A percentile compares a stretch with the other conserved stretches of the same genome.
Evolutionary conservation across 2,329 filamentous ascomycete species (phyloP).

Genomic region (Pleoardoris graminearum): DNA sequence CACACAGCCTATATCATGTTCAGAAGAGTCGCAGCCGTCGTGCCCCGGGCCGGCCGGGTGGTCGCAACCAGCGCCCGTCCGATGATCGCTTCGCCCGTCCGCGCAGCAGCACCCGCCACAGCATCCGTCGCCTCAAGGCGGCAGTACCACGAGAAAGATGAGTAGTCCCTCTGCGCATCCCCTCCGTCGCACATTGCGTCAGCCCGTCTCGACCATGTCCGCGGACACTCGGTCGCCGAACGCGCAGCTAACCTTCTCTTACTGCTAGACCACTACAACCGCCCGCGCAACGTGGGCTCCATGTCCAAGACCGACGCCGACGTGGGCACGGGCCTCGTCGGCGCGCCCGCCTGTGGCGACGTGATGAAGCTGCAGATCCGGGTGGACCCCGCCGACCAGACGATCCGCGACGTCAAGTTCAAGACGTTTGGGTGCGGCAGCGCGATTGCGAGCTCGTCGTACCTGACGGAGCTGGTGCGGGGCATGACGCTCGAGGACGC

Average conservation of each 20-base stretch:
- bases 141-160: constrained; percentile 69
- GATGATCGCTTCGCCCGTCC: constrained; percentile 52
- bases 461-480: constrained; percentile 90
- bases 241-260: constrained; percentile 47
- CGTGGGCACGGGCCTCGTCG: constrained; percentile 88
- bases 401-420: constrained; percentile 93
- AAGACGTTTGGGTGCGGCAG: constrained; percentile 96
- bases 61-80: constrained; percentile 55
- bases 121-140: constrained; percentile 48
- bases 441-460: constrained; percentile 92
- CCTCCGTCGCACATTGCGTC: constrained; percentile 6
- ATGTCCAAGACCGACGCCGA: constrained; percentile 78
- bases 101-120: constrained; percentile 49
- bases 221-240: constrained; percentile 11
- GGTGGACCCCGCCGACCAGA: constrained; percentile 84
- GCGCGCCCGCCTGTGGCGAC: constrained; percentile 87
- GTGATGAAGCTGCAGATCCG: constrained; percentile 95
- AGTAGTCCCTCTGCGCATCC: constrained; percentile 35
- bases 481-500: constrained; percentile 98
- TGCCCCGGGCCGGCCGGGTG: constrained; percentile 56
- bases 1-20: constrained; percentile 54
- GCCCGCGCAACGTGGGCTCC: constrained; percentile 76
- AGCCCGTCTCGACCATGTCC: constrained; percentile 7
- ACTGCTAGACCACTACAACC: constrained; percentile 79
- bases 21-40: constrained; percentile 58